Percentiles rank a stretch among this genome's conserved stretches.
Conservation (phyloP, 257 asterid species). For the Oldenlandia corymbosa region DNA sequence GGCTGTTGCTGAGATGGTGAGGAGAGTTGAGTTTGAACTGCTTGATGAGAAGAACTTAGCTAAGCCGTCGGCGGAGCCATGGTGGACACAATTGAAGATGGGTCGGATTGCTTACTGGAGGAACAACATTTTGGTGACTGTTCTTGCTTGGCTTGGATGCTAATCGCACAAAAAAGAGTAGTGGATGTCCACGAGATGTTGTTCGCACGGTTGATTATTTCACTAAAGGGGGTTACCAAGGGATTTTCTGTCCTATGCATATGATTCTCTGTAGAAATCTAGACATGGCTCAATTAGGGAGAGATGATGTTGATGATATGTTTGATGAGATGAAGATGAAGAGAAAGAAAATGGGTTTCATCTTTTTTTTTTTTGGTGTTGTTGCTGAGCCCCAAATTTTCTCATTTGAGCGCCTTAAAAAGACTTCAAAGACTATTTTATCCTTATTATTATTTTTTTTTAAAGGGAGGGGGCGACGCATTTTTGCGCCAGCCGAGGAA, state of each 20-base stretch:
- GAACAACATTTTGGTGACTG: slow-evolving; percentile 57
- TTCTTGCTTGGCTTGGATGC: slow-evolving; percentile 58
- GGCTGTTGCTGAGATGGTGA: slow-evolving; percentile 24
- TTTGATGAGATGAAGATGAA: too few relatives aligned
- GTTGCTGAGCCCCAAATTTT: too few relatives aligned
- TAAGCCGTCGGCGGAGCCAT: slow-evolving; percentile 59
- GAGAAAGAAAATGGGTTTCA: too few relatives aligned
- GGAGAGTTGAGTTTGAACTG: slow-evolving; percentile 45
- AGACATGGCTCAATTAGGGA: background rate
- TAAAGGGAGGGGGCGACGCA: too few relatives aligned
- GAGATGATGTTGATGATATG: too few relatives aligned
- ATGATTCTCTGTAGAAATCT: slow-evolving; percentile 72
- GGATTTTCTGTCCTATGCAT: slow-evolving; percentile 66
- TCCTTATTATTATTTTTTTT: too few relatives aligned
- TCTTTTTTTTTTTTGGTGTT: too few relatives aligned
- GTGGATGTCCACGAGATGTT: slow-evolving; percentile 80
- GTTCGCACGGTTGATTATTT: slow-evolving; percentile 27
- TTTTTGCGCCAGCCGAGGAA: too few relatives aligned
- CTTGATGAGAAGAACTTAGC: slow-evolving; percentile 61
- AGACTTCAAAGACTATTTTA: too few relatives aligned
- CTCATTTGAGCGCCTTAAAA: too few relatives aligned
- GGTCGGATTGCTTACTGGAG: slow-evolving; percentile 79
- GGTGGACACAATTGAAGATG: slow-evolving; percentile 87
- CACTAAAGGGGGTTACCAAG: slow-evolving; percentile 15
- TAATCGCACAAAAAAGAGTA: slow-evolving; percentile 65